Evolutionary conservation across 148 eudicot genomes (phyloP), one percentile per base, ranked within the genome.

Genomic region (Vaccinium myrtillus): DNA sequence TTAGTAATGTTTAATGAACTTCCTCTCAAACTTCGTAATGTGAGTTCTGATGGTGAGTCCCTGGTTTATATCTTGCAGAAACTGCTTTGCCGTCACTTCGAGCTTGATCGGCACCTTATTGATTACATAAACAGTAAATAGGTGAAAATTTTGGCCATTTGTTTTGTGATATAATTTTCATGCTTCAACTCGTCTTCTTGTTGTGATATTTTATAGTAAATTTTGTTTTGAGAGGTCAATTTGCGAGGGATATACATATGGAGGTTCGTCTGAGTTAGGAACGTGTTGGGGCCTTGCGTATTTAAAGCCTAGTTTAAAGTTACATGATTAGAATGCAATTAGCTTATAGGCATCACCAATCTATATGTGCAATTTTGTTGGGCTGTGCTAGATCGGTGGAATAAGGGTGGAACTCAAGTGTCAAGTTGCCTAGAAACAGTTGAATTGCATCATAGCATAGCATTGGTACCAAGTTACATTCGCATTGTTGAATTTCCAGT

Each of bases 31-130:
- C 4, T 32, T 21, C 21, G 8, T 61, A 43, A 65, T 77, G 46
- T 21, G 43, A 19, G 75, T 83, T 55, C 63, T 43, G 7, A 74
- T 30, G 43, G 2, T n/a, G 19, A 54, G 56, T 63, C 16, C 43
- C 25, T 39, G 75, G n/a, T 10, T 73, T 79, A 30, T 83, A 73
- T 63, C 61, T 91, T 90, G 90, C 99, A 96, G 99, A 92, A 90
- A 90, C 87, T 84, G 75, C 84, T 96, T 69, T 90, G 95, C 79
- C 91, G 86, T 84, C 92, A 91, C 87, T 96, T 96, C 87, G 98
- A 92, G 91, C 99, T 96, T 85, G 99, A 96, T 84, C 88, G 90
- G 69, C 91, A 86, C 79, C 95, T 96, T 27, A 90, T 96, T 75
- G 94, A 92, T 59, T 94, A 94, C 87, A 93, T 94, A 51, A 93